Evolutionary conservation across 1,139 yeast species (phyloP).

Genomic region (Taiozyma sp.): DNA sequence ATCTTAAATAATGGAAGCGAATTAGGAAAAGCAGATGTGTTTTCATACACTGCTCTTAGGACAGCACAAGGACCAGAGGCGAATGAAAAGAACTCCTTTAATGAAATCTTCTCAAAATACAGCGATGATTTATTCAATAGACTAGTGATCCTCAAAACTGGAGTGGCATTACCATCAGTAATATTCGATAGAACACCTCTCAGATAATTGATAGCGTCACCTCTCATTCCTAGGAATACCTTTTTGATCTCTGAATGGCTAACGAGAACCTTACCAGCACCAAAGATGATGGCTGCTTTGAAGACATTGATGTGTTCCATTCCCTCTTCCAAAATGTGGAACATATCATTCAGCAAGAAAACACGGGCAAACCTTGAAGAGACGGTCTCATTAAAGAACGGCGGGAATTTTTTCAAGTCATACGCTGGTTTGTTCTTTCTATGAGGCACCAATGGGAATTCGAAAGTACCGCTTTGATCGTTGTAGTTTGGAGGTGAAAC

Average conservation of each 20-base stretch:
- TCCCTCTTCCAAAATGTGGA: neutral
- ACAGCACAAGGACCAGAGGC: constrained; percentile 18
- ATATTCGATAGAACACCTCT: constrained; percentile 7
- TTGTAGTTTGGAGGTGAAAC: neutral
- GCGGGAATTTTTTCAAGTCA: constrained; percentile 9
- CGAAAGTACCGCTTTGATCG: neutral
- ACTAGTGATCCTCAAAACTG: constrained; percentile 9
- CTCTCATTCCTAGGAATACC: constrained; percentile 13
- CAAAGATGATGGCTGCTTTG: constrained; percentile 10
- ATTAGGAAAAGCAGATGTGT: constrained; percentile 13
- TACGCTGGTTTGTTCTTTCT: constrained; percentile 7
- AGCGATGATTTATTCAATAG: constrained; percentile 11
- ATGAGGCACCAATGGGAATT: constrained; percentile 14
- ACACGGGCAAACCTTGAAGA: constrained; percentile 13
- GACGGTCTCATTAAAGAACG: constrained; percentile 17
- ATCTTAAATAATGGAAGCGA: constrained; percentile 7
- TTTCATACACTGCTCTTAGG: constrained; percentile 11
- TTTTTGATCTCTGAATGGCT: constrained; percentile 5
- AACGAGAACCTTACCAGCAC: constrained; percentile 9
- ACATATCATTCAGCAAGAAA: constrained; percentile 9
- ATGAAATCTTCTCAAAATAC: constrained; percentile 4
- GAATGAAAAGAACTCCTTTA: constrained; percentile 16
- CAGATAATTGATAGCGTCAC: constrained; percentile 10
- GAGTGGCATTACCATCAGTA: constrained; percentile 12
- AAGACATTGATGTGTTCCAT: constrained; percentile 2